Evolutionary conservation across 2,329 filamentous ascomycete species (phyloP).

Genomic region (Diaporthe citri): DNA sequence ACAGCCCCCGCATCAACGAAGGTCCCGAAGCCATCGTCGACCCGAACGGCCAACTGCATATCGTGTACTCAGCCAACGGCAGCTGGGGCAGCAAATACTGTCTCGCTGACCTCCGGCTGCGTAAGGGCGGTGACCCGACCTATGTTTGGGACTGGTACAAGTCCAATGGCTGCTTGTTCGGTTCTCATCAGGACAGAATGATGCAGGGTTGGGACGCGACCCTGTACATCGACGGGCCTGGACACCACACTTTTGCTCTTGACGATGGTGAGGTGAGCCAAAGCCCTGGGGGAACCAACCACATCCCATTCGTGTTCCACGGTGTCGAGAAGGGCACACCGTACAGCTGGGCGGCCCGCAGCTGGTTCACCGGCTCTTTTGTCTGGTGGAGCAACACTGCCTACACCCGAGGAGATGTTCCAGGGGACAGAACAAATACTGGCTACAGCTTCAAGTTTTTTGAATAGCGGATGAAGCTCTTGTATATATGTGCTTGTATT

Average conservation of each 20-base stretch:
- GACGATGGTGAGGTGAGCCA: conserved; percentile 40
- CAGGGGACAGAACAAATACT: not conserved
- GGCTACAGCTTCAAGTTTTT: conserved; percentile 19
- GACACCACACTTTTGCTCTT: conserved; percentile 46
- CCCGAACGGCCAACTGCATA: conserved; percentile 45
- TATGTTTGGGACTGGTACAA: conserved; percentile 48
- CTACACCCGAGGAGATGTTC: not conserved
- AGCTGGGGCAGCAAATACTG: conserved; percentile 46
- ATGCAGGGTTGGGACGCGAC: conserved; percentile 46
- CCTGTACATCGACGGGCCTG: conserved; percentile 43
- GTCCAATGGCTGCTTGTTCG: conserved; percentile 46
- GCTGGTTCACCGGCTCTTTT: conserved; percentile 5
- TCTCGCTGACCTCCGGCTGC: conserved; percentile 44
- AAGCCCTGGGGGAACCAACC: conserved; percentile 36
- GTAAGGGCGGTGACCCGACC: conserved; percentile 44
- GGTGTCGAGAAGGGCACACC: conserved; percentile 15
- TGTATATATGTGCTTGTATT: not conserved
- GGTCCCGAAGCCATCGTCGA: conserved; percentile 45
- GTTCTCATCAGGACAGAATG: conserved; percentile 44
- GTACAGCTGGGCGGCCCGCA: not conserved
- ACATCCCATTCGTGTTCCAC: conserved; percentile 4
- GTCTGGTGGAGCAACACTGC: conserved; percentile 24
- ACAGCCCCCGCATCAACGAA: conserved; percentile 44
- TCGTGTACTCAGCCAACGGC: conserved; percentile 47
- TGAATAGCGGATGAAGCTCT: not conserved